Percentiles rank a stretch among this genome's conserved stretches.
phyloP scores from a whole-genome alignment of 1,284 basidiomycete genomes.

The Apiotrichum veenhuisii region DNA sequence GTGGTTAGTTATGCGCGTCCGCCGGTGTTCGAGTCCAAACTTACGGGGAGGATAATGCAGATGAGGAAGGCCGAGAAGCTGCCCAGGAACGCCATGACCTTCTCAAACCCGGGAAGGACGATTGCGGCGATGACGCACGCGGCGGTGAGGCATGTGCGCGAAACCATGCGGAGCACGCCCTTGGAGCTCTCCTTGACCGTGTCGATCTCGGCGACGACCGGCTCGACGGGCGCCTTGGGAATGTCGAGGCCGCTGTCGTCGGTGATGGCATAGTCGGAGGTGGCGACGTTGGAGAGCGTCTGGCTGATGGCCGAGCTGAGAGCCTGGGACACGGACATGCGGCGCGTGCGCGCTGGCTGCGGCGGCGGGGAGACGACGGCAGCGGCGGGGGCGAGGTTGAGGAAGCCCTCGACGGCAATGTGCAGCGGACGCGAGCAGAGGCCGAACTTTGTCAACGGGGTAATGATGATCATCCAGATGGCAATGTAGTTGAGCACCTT shows the following conservation, averaged over 20 bases:
- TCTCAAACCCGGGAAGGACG: constrained; percentile 53
- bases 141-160: constrained; percentile 37
- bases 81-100: constrained; percentile 86
- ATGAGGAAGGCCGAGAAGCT: constrained; percentile 80
- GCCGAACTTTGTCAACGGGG: constrained; percentile 84
- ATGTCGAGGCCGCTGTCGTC: constrained; percentile 1
- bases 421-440: constrained; percentile 81
- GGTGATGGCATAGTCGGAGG: constrained; percentile 13
- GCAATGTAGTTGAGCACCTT: constrained; percentile 67
- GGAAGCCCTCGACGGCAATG: constrained; percentile 68
- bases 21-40: constrained; percentile 11
- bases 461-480: constrained; percentile 86
- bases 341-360: not conserved
- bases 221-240: constrained; percentile 5
- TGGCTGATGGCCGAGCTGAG: constrained; percentile 12
- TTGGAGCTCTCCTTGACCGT: constrained; percentile 16
- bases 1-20: not conserved
- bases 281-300: constrained; percentile 7
- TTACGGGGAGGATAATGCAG: constrained; percentile 73
- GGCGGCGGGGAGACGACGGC: constrained; percentile 10
- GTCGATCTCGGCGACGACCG: not conserved
- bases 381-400: constrained; percentile 58
- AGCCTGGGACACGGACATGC: not conserved
- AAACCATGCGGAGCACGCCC: constrained; percentile 28
- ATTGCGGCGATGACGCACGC: constrained; percentile 36